Evolutionary conservation across 768 basidiomycete genomes (phyloP).

Genomic region (Scleroderma citrinum): DNA sequence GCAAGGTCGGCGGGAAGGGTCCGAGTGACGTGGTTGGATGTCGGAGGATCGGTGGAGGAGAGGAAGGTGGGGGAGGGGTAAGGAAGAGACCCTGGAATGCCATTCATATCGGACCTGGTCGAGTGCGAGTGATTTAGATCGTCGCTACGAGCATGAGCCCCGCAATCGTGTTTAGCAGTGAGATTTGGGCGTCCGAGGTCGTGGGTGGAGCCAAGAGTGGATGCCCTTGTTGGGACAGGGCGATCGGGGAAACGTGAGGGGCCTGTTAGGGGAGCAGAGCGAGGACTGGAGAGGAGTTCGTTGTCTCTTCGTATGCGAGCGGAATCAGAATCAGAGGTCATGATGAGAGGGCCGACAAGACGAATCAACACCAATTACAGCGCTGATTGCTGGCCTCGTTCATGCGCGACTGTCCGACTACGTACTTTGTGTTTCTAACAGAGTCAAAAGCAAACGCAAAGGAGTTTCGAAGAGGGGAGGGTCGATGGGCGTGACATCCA

Average conservation of each 20-base stretch:
- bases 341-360: constrained; percentile 9
- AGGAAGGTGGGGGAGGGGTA: constrained; percentile 43
- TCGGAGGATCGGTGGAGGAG: constrained; percentile 53
- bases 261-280: constrained; percentile 32
- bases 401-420: constrained; percentile 7
- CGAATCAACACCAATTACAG: constrained; percentile 8
- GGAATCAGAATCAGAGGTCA: constrained; percentile 28
- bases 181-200: constrained; percentile 49
- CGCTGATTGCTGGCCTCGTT: constrained; percentile 9
- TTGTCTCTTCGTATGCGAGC: constrained; percentile 24
- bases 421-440: background rate
- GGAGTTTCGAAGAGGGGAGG: too few relatives aligned
- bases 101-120: constrained; percentile 9
- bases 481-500: too few relatives aligned
- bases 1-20: constrained; percentile 52
- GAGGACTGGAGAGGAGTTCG: constrained; percentile 15
- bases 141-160: constrained; percentile 55
- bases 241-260: constrained; percentile 44
- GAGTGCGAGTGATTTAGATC: constrained; percentile 54
- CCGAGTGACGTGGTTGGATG: constrained; percentile 47
- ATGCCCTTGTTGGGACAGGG: constrained; percentile 56
- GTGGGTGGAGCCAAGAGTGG: constrained; percentile 49
- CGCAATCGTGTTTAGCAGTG: constrained; percentile 26
- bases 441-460: too few relatives aligned
- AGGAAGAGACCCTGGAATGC: constrained; percentile 28